These are phyloP conservation scores for Lophiotrema nucula DNA, from an alignment of 495 filamentous ascomycete genomes.

Conservation along the genomic window DNA sequence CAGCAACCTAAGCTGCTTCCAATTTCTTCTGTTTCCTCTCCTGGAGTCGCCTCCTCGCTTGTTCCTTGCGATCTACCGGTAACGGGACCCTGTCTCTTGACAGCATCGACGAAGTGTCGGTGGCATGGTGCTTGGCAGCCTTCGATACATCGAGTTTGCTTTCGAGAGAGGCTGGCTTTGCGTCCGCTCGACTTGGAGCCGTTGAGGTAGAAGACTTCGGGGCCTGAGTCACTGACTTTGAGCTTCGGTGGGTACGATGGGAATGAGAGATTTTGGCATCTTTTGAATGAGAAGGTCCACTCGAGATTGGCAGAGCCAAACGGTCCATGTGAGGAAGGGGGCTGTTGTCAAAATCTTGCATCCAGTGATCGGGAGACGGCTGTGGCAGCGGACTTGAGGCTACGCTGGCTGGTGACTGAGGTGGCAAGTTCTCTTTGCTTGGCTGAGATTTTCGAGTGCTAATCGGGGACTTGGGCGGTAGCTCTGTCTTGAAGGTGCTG, in stretches of 20 bases:
- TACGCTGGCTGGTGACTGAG: constrained; percentile 9
- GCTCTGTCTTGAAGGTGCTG: background rate
- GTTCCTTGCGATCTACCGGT: constrained; percentile 21
- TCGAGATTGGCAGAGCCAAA: constrained; percentile 28
- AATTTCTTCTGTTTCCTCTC: constrained; percentile 17
- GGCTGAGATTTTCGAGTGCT: background rate
- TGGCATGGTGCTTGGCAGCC: background rate
- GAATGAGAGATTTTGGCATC: background rate
- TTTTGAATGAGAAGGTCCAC: background rate
- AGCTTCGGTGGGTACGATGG: background rate
- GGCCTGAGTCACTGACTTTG: background rate
- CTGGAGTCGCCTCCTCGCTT: constrained; percentile 15
- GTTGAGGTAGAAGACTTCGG: background rate
- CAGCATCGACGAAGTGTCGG: background rate
- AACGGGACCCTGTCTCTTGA: background rate
- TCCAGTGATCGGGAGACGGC: constrained; percentile 30
- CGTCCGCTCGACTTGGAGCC: too few relatives aligned
- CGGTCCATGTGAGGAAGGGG: constrained; percentile 15
- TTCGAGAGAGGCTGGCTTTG: background rate
- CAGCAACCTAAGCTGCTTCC: too few relatives aligned
- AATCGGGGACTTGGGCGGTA: constrained; percentile 5
- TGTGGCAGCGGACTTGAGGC: constrained; percentile 17
- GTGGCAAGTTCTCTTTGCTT: constrained; percentile 13
- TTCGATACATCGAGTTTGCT: constrained; percentile 4
- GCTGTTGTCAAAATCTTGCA: constrained; percentile 14